phyloP scores from a whole-genome alignment of 2,329 filamentous ascomycete species.

The Fusarium torreyae region DNA sequence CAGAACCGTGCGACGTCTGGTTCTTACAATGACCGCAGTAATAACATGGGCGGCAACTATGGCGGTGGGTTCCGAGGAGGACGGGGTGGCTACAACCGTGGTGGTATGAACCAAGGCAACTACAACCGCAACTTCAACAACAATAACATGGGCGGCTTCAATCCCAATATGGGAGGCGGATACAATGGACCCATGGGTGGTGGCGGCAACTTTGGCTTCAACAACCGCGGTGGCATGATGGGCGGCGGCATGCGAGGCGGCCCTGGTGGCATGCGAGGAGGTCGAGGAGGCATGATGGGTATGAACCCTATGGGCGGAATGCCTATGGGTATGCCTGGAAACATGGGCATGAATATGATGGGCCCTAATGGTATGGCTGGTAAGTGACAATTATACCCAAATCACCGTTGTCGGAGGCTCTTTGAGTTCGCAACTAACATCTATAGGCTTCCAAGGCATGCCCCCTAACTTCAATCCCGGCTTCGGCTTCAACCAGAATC shows the following conservation, averaged over 20 bases:
- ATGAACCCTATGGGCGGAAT: conserved; percentile 64
- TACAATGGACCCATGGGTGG: conserved; percentile 68
- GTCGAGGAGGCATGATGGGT: conserved; percentile 67
- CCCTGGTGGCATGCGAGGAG: conserved; percentile 64
- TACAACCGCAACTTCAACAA: conserved; percentile 62
- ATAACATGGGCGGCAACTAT: conserved; percentile 61
- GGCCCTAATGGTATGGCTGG: conserved; percentile 62
- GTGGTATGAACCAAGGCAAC: conserved; percentile 64
- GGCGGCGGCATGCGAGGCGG: conserved; percentile 62
- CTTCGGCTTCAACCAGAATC: conserved; percentile 74
- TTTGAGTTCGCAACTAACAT: conserved; percentile 41
- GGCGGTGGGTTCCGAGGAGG: conserved; percentile 68
- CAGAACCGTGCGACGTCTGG: conserved; percentile 68
- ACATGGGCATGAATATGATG: conserved; percentile 71
- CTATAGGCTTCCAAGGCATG: conserved; percentile 75
- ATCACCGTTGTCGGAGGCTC: not conserved
- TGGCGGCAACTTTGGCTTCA: conserved; percentile 67
- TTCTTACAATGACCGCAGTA: conserved; percentile 64
- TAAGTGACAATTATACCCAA: conserved; percentile 40
- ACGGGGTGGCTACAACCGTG: conserved; percentile 63
- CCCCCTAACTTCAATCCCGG: conserved; percentile 80
- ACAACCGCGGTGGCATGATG: conserved; percentile 64
- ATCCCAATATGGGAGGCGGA: conserved; percentile 63
- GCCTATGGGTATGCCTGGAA: conserved; percentile 72
- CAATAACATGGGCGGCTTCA: conserved; percentile 60